These are phyloP conservation scores for Euphorbia corollata DNA, from an alignment of 441 rosid species.

Conservation along the genomic window DNA sequence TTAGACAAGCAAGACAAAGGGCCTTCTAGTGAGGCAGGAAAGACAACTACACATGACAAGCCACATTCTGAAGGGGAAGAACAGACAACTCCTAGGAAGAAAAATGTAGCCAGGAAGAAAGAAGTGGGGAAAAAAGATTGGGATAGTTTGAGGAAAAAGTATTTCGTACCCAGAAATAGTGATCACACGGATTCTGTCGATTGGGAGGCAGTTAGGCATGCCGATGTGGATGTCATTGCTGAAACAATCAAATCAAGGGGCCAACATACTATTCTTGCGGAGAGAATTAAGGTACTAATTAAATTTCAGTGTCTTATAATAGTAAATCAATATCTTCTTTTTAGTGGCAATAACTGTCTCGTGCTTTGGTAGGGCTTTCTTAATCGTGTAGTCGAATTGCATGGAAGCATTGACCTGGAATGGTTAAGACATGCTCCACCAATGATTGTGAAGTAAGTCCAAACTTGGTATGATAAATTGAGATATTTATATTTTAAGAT, in stretches of 20 bases:
- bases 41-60: too few relatives aligned
- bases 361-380: slow-evolving; percentile 41
- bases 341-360: not conserved
- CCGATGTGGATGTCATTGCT: slow-evolving; percentile 29
- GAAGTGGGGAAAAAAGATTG: slow-evolving; percentile 34
- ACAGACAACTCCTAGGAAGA: slow-evolving; percentile 16
- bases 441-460: slow-evolving; percentile 46
- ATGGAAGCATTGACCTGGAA: slow-evolving; percentile 53
- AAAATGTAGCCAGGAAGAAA: slow-evolving; percentile 17
- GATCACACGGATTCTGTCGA: slow-evolving; percentile 48
- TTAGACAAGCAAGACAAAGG: not conserved
- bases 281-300: slow-evolving; percentile 42
- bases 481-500: not conserved
- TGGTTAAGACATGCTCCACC: slow-evolving; percentile 60
- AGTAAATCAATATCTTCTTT: not conserved
- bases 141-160: slow-evolving; percentile 35
- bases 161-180: slow-evolving; percentile 23
- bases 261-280: slow-evolving; percentile 40
- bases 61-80: slow-evolving; percentile 1
- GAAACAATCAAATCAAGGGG: slow-evolving; percentile 40
- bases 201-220: slow-evolving; percentile 48
- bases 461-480: not conserved
- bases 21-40: too few relatives aligned
- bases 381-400: slow-evolving; percentile 26
- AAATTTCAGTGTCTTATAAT: not conserved